phyloP scores from a whole-genome alignment of 345 rosid species.

The Anastatica hierochuntica region DNA sequence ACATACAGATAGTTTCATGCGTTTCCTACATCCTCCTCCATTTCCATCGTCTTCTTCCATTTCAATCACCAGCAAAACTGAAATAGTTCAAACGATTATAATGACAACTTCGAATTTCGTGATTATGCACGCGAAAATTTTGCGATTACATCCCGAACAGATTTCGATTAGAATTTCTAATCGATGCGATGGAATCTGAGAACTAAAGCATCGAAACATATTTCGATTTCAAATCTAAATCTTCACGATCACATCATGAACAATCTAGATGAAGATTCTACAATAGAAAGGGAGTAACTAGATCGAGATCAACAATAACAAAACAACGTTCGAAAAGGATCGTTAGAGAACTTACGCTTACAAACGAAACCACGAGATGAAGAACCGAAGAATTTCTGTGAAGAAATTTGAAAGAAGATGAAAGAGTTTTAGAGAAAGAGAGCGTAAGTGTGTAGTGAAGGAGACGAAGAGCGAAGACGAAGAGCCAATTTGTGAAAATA shows the following conservation, averaged over 20 bases:
- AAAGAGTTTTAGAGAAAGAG: no score
- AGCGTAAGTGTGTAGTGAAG: neutral
- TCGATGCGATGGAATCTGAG: neutral
- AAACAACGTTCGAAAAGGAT: no score
- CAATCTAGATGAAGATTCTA: neutral
- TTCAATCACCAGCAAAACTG: constrained; percentile 6
- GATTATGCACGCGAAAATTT: no score
- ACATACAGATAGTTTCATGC: constrained; percentile 50
- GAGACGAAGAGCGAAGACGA: neutral
- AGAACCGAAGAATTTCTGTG: neutral
- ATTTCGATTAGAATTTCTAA: constrained; percentile 6
- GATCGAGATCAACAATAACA: no score
- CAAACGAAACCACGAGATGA: neutral
- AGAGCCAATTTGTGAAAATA: no score
- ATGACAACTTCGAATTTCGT: no score
- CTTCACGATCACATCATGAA: constrained; percentile 1
- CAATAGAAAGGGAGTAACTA: no score
- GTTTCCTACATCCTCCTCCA: constrained; percentile 44
- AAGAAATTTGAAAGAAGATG: neutral
- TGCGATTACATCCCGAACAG: neutral
- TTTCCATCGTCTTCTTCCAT: constrained; percentile 40
- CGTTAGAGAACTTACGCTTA: constrained; percentile 18
- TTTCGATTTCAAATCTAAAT: neutral
- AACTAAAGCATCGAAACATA: neutral
- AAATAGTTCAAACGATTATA: constrained; percentile 2